Evolutionary conservation across 73 alveolate genomes (phyloP).

Genomic region (Symbiodinium natans): DNA sequence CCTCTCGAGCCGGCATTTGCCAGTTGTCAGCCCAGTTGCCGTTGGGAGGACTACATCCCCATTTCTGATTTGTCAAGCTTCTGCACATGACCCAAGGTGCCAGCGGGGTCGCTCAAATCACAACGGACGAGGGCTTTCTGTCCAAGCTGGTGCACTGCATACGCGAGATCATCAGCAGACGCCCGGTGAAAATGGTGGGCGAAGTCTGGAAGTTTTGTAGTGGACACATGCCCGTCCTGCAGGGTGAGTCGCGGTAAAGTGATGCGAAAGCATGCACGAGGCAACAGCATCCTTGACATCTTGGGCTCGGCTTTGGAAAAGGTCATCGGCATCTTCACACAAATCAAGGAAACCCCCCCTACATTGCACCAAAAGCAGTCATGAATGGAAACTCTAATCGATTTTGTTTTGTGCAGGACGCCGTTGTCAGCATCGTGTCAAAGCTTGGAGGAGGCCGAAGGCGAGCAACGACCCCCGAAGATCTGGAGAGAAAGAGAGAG

Average conservation of each 20-base stretch:
- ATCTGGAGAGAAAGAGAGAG: no score
- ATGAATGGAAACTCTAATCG: not conserved
- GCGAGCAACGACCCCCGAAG: not conserved
- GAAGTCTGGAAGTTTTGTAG: not conserved
- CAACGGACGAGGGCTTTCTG: constrained; percentile 52
- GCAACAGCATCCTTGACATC: constrained; percentile 77
- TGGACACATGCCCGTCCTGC: no score
- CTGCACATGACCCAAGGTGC: constrained; percentile 1
- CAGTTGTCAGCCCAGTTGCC: not conserved
- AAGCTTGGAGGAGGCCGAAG: constrained; percentile 74
- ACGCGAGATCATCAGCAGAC: constrained; percentile 59
- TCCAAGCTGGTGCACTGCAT: constrained; percentile 81
- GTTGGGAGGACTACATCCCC: not conserved
- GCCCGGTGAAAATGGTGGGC: not conserved
- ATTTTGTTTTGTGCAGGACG: constrained; percentile 13
- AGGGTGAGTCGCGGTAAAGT: no score
- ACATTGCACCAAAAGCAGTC: not conserved
- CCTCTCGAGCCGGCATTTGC: constrained; percentile 70
- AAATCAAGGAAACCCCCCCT: constrained; percentile 75
- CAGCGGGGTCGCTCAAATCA: constrained; percentile 41
- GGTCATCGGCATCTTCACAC: constrained; percentile 49
- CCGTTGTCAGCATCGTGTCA: constrained; percentile 61
- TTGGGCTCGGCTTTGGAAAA: constrained; percentile 51
- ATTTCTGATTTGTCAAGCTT: not conserved
- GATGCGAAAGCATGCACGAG: constrained; percentile 13